These are phyloP conservation scores for Amoebophrya sp. DNA, from an alignment of 169 alveolate genomes.

Conservation along the genomic window DNA sequence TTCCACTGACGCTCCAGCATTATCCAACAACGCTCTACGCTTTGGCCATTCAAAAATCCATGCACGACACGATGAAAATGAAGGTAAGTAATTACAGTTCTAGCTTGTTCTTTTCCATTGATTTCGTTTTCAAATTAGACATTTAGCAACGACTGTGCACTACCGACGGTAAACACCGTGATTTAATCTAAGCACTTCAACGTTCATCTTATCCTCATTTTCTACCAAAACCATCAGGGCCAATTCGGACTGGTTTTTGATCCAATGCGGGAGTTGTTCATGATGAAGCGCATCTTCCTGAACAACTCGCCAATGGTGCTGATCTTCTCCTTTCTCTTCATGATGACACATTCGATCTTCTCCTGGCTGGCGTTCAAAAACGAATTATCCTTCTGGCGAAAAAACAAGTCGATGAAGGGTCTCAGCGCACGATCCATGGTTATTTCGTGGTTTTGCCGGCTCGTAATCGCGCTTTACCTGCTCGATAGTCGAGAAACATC, in stretches of 20 bases:
- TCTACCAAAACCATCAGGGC: no score
- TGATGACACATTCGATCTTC: conserved; percentile 50
- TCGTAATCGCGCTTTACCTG: conserved; percentile 83
- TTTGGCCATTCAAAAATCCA: not conserved
- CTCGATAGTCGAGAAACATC: conserved; percentile 86
- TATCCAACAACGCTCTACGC: not conserved
- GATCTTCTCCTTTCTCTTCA: not conserved
- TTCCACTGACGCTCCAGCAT: not conserved
- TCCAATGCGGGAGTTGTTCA: not conserved
- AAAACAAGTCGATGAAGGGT: conserved; percentile 84
- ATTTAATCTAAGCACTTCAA: no score
- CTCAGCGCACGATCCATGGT: conserved; percentile 82
- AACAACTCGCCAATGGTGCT: not conserved
- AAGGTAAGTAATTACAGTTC: no score
- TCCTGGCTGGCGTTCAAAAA: conserved; percentile 83
- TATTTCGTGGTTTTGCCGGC: conserved; percentile 70
- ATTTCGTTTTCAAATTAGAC: no score
- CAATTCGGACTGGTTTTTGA: not conserved
- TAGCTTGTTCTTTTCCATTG: no score
- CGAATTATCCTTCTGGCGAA: conserved; percentile 89
- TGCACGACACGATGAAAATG: not conserved
- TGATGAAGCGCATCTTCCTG: not conserved
- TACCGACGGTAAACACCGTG: no score
- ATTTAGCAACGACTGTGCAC: no score
- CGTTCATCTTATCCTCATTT: no score